phyloP scores from a whole-genome alignment of 164 flowering plant genomes.

The Akebia trifoliata region DNA sequence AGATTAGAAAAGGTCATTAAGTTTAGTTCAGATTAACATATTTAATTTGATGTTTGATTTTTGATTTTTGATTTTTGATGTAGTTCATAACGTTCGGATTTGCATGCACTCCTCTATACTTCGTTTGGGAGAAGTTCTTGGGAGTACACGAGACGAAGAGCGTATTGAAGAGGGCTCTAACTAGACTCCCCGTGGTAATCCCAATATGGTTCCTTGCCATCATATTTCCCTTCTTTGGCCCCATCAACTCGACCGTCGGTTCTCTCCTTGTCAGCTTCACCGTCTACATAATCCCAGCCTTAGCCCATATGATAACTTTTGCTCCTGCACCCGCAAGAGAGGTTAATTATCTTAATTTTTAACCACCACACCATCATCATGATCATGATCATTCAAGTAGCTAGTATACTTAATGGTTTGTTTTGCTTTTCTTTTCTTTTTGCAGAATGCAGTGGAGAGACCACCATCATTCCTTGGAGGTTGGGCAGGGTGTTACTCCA shows the following conservation, averaged over 20 bases:
- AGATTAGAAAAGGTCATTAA: no score
- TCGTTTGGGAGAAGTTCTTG: conserved; percentile 77
- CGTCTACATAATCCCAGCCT: conserved; percentile 29
- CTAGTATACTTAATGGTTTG: neutral
- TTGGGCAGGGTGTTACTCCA: conserved; percentile 51
- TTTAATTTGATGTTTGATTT: neutral
- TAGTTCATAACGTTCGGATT: conserved; percentile 84
- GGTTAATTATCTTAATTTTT: conserved; percentile 5
- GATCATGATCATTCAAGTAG: neutral
- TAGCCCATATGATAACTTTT: conserved; percentile 31
- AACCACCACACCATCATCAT: neutral
- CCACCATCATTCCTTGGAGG: conserved; percentile 67
- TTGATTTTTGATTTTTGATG: conserved; percentile 3
- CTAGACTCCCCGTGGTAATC: conserved; percentile 67
- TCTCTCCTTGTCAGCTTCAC: conserved; percentile 35
- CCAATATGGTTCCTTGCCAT: conserved; percentile 42
- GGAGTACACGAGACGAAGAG: conserved; percentile 73
- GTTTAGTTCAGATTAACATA: neutral
- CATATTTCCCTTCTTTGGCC: conserved; percentile 33
- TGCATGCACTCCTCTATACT: conserved; percentile 78
- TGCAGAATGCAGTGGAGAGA: conserved; percentile 72
- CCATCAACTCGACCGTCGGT: conserved; percentile 34
- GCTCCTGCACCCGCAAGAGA: conserved; percentile 29
- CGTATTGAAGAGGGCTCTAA: conserved; percentile 45
- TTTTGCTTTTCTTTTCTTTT: neutral